phyloP scores from a whole-genome alignment of 1,284 basidiomycete species.

The Sporisorium exsertum region DNA sequence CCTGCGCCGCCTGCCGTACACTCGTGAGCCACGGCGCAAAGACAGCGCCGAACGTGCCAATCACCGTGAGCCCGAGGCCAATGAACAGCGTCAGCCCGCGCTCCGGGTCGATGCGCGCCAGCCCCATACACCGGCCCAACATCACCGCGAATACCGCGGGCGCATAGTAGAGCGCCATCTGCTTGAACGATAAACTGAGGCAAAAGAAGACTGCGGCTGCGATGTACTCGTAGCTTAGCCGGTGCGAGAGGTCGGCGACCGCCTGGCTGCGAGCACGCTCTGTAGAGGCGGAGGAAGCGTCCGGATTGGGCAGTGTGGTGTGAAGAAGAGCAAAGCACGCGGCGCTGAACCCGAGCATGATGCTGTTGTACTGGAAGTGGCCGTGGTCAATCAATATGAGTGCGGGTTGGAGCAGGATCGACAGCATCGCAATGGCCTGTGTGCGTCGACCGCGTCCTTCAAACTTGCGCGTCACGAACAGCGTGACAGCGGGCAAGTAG shows the following conservation, averaged over 20 bases:
- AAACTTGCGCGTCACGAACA: conserved; percentile 58
- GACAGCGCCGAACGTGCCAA: conserved; percentile 76
- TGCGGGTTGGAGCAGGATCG: conserved; percentile 83
- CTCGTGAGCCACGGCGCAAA: conserved; percentile 81
- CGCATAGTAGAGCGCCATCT: conserved; percentile 94
- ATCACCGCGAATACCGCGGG: conserved; percentile 75
- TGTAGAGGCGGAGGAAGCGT: conserved; percentile 9
- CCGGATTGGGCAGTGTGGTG: conserved; percentile 63
- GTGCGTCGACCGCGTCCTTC: conserved; percentile 61
- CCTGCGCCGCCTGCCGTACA: conserved; percentile 74
- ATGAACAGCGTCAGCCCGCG: conserved; percentile 77
- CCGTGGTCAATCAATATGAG: conserved; percentile 88
- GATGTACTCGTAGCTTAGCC: conserved; percentile 72
- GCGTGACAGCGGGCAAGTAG: conserved; percentile 77
- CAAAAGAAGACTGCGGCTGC: conserved; percentile 85
- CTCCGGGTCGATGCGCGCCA: conserved; percentile 78
- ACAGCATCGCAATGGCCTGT: conserved; percentile 65
- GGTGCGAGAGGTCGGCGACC: conserved; percentile 57
- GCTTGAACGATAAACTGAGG: conserved; percentile 87
- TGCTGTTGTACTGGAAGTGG: conserved; percentile 79
- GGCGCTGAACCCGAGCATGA: conserved; percentile 67
- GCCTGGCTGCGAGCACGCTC: conserved; percentile 23
- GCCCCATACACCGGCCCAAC: conserved; percentile 75
- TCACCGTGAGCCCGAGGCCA: conserved; percentile 74
- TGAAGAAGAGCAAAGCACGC: conserved; percentile 60